These are phyloP conservation scores for Aspergillus puulaauensis DNA, from an alignment of 2,329 filamentous ascomycete genomes.

Conservation along the genomic window DNA sequence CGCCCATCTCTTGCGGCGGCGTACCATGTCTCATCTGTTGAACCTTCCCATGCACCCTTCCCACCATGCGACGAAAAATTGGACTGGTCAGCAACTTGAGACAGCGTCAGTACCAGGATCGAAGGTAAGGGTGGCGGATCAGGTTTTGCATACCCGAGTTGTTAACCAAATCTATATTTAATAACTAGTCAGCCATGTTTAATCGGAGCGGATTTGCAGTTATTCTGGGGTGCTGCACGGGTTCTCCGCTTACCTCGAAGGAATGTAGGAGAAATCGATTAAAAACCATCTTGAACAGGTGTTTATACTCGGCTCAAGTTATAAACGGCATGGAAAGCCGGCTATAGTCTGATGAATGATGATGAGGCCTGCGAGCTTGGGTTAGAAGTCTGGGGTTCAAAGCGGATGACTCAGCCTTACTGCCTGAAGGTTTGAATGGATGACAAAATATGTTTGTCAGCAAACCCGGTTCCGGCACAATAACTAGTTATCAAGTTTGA, in stretches of 20 bases:
- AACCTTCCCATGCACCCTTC: constrained; percentile 42
- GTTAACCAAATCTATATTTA: constrained; percentile 36
- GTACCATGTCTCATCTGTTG: constrained; percentile 43
- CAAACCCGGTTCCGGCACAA: not conserved
- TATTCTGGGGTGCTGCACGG: not conserved
- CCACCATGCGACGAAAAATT: constrained; percentile 45
- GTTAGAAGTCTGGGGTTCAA: not conserved
- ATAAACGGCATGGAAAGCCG: not conserved
- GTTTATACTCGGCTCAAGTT: not conserved
- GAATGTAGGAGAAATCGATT: not conserved
- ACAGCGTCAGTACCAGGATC: constrained; percentile 9
- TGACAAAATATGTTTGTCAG: not conserved
- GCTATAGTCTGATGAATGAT: not conserved
- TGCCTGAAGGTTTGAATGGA: too few relatives aligned
- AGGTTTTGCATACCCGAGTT: constrained; percentile 31
- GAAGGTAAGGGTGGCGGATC: not conserved
- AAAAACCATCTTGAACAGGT: not conserved
- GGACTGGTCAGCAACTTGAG: constrained; percentile 44
- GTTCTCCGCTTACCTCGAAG: constrained; percentile 3
- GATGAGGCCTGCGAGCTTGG: not conserved
- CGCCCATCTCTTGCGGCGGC: constrained; percentile 44
- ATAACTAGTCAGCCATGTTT: constrained; percentile 13
- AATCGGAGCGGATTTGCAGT: not conserved
- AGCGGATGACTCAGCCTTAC: too few relatives aligned
- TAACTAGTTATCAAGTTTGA: not conserved